Conservation (phyloP, 176 grass and related monocot genomes). For the Hsuehochloa calcarea region DNA sequence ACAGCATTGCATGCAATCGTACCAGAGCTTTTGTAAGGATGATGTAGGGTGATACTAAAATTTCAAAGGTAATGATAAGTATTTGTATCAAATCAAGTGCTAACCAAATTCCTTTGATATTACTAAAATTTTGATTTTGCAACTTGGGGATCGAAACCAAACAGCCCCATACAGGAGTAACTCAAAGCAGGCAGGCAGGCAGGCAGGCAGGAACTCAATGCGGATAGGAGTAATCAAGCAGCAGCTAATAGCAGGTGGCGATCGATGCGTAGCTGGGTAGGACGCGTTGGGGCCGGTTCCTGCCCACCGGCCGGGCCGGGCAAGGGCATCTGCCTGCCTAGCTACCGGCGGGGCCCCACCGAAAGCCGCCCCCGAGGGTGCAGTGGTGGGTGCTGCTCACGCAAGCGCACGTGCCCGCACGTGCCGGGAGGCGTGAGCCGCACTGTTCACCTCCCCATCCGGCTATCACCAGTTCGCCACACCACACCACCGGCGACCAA, state of each 20-base stretch:
- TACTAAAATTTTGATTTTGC: no score
- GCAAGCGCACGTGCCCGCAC: constrained; percentile 59
- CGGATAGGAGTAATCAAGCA: neutral
- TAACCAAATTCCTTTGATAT: no score
- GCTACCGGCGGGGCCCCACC: neutral
- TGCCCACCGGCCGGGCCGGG: neutral
- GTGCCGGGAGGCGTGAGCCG: constrained; percentile 47
- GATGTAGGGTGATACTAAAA: no score
- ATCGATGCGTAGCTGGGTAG: neutral
- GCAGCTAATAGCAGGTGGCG: neutral
- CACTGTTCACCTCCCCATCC: constrained; percentile 27
- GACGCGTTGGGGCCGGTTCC: neutral
- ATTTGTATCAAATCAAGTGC: no score
- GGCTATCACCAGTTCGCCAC: neutral
- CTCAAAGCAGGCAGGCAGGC: neutral
- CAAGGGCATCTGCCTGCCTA: constrained; percentile 3
- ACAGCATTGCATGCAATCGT: no score
- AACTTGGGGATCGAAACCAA: no score
- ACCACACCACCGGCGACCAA: constrained; percentile 24
- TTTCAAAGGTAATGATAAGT: no score
- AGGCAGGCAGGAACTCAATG: neutral
- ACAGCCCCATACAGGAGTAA: no score
- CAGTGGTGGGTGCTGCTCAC: constrained; percentile 45
- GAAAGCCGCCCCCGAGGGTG: constrained; percentile 19
- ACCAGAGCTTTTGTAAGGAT: no score